Evolutionary conservation across 2,329 filamentous ascomycete species (phyloP), one percentile per base, ranked within the genome.

Genomic region (Phyllosticta capitalensis): DNA sequence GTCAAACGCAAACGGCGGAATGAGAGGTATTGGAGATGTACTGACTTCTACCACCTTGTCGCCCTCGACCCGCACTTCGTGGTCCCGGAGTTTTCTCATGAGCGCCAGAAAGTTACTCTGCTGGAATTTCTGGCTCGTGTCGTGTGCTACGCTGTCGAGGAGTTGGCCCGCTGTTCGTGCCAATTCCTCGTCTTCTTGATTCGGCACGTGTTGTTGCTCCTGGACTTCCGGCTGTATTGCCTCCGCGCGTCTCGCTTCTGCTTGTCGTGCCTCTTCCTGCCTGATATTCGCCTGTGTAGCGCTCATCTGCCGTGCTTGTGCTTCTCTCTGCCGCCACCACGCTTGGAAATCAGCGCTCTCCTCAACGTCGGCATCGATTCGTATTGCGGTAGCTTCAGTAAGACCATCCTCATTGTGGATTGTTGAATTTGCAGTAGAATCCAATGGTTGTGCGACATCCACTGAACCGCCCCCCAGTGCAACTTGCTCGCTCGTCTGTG

Each of bases 91-190:
- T 61, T 83, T 81, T 26, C 87, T 83, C 89, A 95, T 94, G 52
- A 95, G 76, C 3, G 81, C 79, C 0, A 92, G 74, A 67, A 95
- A 95, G 61, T 83, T 83, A 64, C 88, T 92, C 67, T 91, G 83
- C 66, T 85, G 83, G 71, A 94, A 94, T 68, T 92, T 92, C 53
- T 84, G 76, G 59, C 81, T 86, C 61, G 83, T 80, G 65, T 92
- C 86, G 65, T 85, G 78, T 20, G 82, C 79, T 12, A 95, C 82
- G 45, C 83, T 85, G 58, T 86, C 79, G 5, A 94, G 77, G 3
- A 95, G 78, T 61, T 86, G 79, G 17, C 83, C 84, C 5, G 90
- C 90, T 1, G 88, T 91, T 49, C 79, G 78, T 20, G 88, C 85
- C 26, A 94, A 80, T 52, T 88, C 88, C 63, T 90, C 83, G 22